Evolutionary conservation across 225 moss, liverwort and hornwort genomes (phyloP).

Genomic region (Lunularia cruciata): DNA sequence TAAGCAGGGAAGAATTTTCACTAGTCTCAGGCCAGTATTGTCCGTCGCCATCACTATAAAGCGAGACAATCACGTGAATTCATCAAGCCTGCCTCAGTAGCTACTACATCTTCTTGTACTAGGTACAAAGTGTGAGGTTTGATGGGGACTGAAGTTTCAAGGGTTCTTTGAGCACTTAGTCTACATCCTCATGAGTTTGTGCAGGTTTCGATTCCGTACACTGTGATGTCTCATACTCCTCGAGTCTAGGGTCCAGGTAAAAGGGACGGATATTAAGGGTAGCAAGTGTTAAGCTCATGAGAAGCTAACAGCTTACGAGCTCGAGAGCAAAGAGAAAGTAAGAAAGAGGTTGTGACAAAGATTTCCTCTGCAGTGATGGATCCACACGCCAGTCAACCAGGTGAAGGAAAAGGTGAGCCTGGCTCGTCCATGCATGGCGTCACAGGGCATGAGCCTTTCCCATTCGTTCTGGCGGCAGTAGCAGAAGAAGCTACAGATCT

Average conservation of each 20-base stretch:
- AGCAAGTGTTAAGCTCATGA: no score
- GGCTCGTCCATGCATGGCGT: constrained; percentile 74
- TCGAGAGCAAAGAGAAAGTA: neutral
- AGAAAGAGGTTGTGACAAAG: neutral
- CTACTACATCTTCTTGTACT: neutral
- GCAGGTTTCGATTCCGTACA: neutral
- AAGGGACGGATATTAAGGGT: neutral
- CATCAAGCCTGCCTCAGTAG: constrained; percentile 10
- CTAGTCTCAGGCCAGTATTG: neutral
- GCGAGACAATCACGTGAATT: neutral
- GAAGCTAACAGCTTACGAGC: neutral
- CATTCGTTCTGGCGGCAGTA: constrained; percentile 43
- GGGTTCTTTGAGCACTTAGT: neutral
- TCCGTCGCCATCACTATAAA: constrained; percentile 2
- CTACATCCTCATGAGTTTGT: neutral
- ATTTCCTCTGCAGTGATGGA: neutral
- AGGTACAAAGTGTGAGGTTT: neutral
- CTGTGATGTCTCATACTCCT: neutral
- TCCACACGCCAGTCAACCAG: neutral
- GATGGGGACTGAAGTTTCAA: neutral
- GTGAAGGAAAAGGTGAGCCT: constrained; percentile 42
- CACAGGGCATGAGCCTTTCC: constrained; percentile 53
- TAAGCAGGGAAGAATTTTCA: neutral
- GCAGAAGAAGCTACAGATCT: constrained; percentile 23
- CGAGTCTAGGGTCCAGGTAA: neutral